Percentiles rank a stretch among this genome's conserved stretches.
These are phyloP conservation scores for Xylariaceae sp. DNA, from an alignment of 2,329 filamentous ascomycete species.

Conservation along the genomic window DNA sequence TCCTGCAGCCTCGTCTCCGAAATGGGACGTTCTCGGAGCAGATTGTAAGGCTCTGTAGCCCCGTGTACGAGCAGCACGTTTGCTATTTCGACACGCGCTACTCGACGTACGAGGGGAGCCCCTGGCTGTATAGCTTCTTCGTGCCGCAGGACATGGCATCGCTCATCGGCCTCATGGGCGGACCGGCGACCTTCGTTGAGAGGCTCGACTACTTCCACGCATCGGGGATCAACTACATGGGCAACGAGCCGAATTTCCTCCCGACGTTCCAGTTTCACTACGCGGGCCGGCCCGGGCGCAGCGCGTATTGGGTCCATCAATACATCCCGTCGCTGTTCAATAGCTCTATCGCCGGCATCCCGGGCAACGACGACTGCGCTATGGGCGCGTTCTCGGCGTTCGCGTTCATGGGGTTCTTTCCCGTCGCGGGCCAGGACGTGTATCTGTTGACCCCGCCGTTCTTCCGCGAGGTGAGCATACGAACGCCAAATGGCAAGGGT, in stretches of 20 bases:
- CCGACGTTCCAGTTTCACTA: slow-evolving; percentile 59
- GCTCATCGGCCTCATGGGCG: slow-evolving; percentile 47
- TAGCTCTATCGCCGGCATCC: slow-evolving; percentile 52
- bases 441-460: slow-evolving; percentile 48
- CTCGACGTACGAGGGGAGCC: slow-evolving; percentile 41
- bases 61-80: slow-evolving; percentile 42
- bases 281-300: slow-evolving; percentile 55
- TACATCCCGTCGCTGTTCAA: slow-evolving; percentile 67
- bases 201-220: slow-evolving; percentile 62
- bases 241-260: slow-evolving; percentile 55
- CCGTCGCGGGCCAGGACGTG: slow-evolving; percentile 49
- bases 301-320: slow-evolving; percentile 49
- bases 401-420: slow-evolving; percentile 49
- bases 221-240: slow-evolving; percentile 62
- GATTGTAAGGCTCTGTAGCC: slow-evolving; percentile 57
- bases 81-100: slow-evolving; percentile 43
- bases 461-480: slow-evolving; percentile 41
- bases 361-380: slow-evolving; percentile 52
- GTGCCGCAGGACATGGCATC: slow-evolving; percentile 42
- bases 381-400: slow-evolving; percentile 50
- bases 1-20: slow-evolving; percentile 61
- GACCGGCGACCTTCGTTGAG: slow-evolving; percentile 48
- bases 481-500: slow-evolving; percentile 33
- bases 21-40: slow-evolving; percentile 65
- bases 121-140: slow-evolving; percentile 69